Conservation (phyloP, 2,329 filamentous ascomycete genomes). For the Rutstroemia sp. region DNA sequence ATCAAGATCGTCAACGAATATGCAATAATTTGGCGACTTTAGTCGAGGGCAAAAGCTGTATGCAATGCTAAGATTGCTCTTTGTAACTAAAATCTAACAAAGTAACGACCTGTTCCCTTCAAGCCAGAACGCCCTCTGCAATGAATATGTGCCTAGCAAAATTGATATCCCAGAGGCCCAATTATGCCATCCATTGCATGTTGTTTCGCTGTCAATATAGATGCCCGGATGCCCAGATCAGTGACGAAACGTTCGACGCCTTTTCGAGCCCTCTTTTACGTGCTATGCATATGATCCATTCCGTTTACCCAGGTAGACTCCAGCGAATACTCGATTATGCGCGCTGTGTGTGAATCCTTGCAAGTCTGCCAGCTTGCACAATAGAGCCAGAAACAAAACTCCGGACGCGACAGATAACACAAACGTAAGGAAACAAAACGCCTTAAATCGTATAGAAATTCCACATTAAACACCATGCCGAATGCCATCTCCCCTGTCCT, state of each 20-base stretch:
- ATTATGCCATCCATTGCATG: slow-evolving; percentile 7
- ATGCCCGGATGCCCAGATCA: slow-evolving; percentile 17
- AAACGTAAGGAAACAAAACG: slow-evolving; percentile 16
- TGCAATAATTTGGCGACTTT: background rate
- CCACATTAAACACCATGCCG: slow-evolving; percentile 21
- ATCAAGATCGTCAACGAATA: background rate
- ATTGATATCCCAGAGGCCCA: slow-evolving; percentile 3
- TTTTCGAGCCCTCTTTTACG: slow-evolving; percentile 26
- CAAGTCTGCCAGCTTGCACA: slow-evolving; percentile 28
- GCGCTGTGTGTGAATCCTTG: slow-evolving; percentile 9
- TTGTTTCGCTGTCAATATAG: background rate
- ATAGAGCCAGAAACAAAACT: slow-evolving; percentile 19
- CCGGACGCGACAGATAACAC: slow-evolving; percentile 25
- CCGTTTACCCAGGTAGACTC: slow-evolving; percentile 16
- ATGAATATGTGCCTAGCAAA: slow-evolving; percentile 14
- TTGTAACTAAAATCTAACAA: slow-evolving; percentile 7
- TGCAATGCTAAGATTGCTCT: slow-evolving; percentile 4
- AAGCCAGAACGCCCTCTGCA: slow-evolving; percentile 12
- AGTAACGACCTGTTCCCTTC: slow-evolving; percentile 4
- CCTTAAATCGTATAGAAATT: slow-evolving; percentile 9
- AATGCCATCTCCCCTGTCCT: slow-evolving; percentile 23
- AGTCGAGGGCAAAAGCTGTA: background rate
- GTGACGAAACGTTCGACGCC: slow-evolving; percentile 18
- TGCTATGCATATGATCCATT: slow-evolving; percentile 22
- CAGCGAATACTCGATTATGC: slow-evolving; percentile 21